Conservation (phyloP, 495 filamentous ascomycete genomes). For the Stereocaulon alpinum region DNA sequence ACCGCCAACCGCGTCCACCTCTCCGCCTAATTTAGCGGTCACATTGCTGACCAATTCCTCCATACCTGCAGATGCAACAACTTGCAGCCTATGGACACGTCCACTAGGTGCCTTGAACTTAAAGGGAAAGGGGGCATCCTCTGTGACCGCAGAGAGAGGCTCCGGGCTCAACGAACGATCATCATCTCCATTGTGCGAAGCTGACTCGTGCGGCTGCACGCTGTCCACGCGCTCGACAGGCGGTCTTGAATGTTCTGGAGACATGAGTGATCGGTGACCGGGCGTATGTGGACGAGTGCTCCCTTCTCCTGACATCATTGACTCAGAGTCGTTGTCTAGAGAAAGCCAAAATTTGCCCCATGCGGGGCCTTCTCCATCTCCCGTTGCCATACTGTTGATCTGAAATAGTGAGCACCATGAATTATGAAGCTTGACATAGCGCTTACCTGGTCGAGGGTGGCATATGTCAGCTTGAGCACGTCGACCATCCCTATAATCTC, state of each 20-base stretch:
- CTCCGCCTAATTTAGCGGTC: slow-evolving; percentile 74
- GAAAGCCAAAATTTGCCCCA: slow-evolving; percentile 99
- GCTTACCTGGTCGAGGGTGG: slow-evolving; percentile 88
- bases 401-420: slow-evolving; percentile 24
- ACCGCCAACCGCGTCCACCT: slow-evolving; percentile 80
- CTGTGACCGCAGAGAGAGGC: slow-evolving; percentile 33
- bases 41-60: slow-evolving; percentile 71
- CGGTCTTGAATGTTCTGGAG: slow-evolving; percentile 58
- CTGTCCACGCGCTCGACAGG: slow-evolving; percentile 61
- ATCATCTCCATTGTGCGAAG: slow-evolving; percentile 79
- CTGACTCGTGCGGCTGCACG: slow-evolving; percentile 85
- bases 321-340: slow-evolving; percentile 91
- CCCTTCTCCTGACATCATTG: slow-evolving; percentile 81
- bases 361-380: slow-evolving; percentile 86
- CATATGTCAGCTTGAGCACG: slow-evolving; percentile 94
- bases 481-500: slow-evolving; percentile 99
- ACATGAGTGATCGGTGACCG: slow-evolving; percentile 57
- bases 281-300: slow-evolving; percentile 52
- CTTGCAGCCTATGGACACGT: slow-evolving; percentile 84
- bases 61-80: slow-evolving; percentile 69
- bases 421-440: slow-evolving; percentile 4
- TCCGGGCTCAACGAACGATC: slow-evolving; percentile 54
- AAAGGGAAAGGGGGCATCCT: slow-evolving; percentile 82
- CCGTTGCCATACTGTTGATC: slow-evolving; percentile 68
- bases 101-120: slow-evolving; percentile 99